Conservation (phyloP, 495 filamentous ascomycete genomes). For the Penicillium diatomitis region DNA sequence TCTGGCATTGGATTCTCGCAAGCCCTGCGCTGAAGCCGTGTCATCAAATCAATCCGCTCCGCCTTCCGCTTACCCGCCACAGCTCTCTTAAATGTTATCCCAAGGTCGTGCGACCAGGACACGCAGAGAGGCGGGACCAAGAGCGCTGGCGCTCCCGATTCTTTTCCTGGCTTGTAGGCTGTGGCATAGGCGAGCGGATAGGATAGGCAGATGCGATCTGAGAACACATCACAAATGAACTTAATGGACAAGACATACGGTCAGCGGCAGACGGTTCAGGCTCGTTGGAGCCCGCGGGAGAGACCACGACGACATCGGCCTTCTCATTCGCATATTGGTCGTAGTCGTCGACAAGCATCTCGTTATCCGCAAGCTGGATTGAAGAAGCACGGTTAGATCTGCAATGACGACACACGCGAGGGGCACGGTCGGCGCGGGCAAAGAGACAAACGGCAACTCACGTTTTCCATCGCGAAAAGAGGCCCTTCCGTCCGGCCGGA, state of each 20-base stretch:
- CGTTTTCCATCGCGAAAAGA: conserved; percentile 40
- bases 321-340: conserved; percentile 69
- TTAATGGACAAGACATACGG: conserved; percentile 41
- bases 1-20: neutral
- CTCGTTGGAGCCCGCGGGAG: conserved; percentile 52
- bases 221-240: neutral
- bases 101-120: neutral
- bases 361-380: conserved; percentile 36
- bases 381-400: conserved; percentile 17
- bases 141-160: neutral
- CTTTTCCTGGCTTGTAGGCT: too few species aligned
- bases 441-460: conserved; percentile 18
- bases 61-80: too few species aligned
- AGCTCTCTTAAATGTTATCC: too few species aligned
- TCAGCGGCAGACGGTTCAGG: conserved; percentile 57
- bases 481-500: conserved; percentile 21
- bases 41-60: too few species aligned
- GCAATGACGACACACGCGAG: conserved; percentile 18
- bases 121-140: neutral
- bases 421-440: conserved; percentile 10
- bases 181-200: too few species aligned
- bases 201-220: too few species aligned
- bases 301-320: conserved; percentile 78
- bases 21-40: neutral
- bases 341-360: conserved; percentile 66